Percentiles rank a stretch among this genome's conserved stretches.
Conservation (phyloP, 2,329 filamentous ascomycete genomes). For the Pseudopithomyces maydicus region DNA sequence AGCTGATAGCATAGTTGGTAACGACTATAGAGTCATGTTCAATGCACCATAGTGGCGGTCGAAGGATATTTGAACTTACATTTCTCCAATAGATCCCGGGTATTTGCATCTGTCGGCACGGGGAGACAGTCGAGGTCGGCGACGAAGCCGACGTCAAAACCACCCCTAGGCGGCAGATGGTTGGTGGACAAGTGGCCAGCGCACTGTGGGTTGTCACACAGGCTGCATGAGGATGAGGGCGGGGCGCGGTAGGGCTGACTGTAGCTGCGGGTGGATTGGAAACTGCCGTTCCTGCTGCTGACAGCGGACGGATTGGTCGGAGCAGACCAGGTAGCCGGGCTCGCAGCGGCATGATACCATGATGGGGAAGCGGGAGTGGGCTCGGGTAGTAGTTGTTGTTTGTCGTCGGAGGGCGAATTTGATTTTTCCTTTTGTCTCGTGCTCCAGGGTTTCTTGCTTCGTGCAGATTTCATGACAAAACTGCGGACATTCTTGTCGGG, state of each 20-base stretch:
- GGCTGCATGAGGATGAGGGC: constrained; percentile 18
- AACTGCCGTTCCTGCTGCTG: constrained; percentile 22
- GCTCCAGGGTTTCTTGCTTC: constrained; percentile 38
- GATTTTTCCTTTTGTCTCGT: constrained; percentile 34
- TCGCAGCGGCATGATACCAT: constrained; percentile 10
- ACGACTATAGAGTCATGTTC: constrained; percentile 24
- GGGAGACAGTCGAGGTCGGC: constrained; percentile 31
- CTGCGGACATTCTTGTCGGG: constrained; percentile 38
- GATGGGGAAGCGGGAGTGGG: neutral
- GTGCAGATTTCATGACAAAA: constrained; percentile 44
- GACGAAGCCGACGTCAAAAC: constrained; percentile 20
- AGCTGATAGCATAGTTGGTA: constrained; percentile 19
- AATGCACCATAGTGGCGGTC: neutral
- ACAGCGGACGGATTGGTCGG: constrained; percentile 19
- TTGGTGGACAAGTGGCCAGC: constrained; percentile 16
- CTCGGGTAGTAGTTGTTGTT: neutral
- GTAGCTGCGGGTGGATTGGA: constrained; percentile 15
- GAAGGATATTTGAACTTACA: constrained; percentile 25
- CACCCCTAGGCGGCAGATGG: constrained; percentile 11
- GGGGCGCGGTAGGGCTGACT: constrained; percentile 19
- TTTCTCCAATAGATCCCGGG: constrained; percentile 27
- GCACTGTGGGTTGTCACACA: constrained; percentile 19
- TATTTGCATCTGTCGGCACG: constrained; percentile 25
- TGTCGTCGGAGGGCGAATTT: constrained; percentile 2
- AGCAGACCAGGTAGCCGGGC: constrained; percentile 12